Percentiles rank a stretch among this genome's conserved stretches.
These are phyloP conservation scores for Elsinoe fawcettii DNA, from an alignment of 2,329 filamentous ascomycete genomes.

Conservation along the genomic window DNA sequence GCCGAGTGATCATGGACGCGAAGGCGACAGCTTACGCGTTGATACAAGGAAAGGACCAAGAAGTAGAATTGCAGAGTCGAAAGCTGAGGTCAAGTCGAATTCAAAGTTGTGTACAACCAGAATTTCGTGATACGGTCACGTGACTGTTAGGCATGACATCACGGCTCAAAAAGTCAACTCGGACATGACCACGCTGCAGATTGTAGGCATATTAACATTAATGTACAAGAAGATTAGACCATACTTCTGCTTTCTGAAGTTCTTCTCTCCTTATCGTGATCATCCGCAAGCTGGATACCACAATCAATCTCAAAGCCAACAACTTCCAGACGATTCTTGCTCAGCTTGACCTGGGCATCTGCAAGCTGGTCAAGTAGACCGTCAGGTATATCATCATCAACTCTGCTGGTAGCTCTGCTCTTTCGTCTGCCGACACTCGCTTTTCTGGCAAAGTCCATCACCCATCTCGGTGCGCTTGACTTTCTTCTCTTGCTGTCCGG, in stretches of 20 bases:
- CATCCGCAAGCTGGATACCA: neutral
- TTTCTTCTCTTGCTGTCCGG: neutral
- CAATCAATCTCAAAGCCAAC: slow-evolving; percentile 4
- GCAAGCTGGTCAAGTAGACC: neutral
- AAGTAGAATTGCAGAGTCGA: neutral
- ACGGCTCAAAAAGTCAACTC: neutral
- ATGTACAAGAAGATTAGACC: neutral
- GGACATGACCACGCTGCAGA: neutral
- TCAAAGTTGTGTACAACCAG: neutral
- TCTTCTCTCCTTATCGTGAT: neutral
- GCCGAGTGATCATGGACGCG: neutral
- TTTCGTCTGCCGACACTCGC: neutral
- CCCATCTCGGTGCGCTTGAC: neutral
- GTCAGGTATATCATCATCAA: neutral
- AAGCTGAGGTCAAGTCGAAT: neutral
- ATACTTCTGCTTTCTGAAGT: neutral
- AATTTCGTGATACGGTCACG: neutral
- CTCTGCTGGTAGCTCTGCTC: neutral
- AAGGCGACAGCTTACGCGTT: neutral
- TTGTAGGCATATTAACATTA: neutral
- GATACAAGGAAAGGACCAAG: neutral
- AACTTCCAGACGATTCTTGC: slow-evolving; percentile 1
- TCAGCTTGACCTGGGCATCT: neutral
- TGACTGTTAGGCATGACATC: neutral
- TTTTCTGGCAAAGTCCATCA: slow-evolving; percentile 3